These are phyloP conservation scores for Usnea hakonensis DNA, from an alignment of 495 filamentous ascomycete genomes.

Conservation along the genomic window DNA sequence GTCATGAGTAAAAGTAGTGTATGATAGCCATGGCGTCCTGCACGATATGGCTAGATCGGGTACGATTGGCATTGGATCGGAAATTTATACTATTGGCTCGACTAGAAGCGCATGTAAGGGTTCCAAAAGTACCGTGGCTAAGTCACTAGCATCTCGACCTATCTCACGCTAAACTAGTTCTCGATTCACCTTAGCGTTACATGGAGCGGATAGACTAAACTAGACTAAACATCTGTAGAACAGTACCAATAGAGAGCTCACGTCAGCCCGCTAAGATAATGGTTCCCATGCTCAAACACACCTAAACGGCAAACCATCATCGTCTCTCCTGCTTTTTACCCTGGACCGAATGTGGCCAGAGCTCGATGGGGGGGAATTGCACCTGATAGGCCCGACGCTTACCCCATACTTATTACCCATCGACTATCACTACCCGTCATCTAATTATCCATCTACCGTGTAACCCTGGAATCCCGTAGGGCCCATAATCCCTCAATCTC, in stretches of 20 bases:
- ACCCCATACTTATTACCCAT: not conserved
- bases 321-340: not conserved
- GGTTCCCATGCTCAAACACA: not conserved
- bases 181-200: no score
- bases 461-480: no score
- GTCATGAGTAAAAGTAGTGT: not conserved
- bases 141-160: no score
- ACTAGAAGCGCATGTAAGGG: not conserved
- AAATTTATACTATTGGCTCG: slow-evolving; percentile 4
- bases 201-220: slow-evolving; percentile 3
- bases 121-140: no score
- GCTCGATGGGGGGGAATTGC: not conserved
- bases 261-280: not conserved
- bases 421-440: no score
- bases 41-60: not conserved
- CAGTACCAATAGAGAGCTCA: not conserved
- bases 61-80: not conserved
- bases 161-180: no score
- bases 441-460: no score
- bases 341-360: slow-evolving; percentile 1
- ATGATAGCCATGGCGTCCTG: slow-evolving; percentile 2
- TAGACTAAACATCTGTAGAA: not conserved
- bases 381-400: slow-evolving; percentile 9
- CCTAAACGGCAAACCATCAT: no score
- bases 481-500: no score